phyloP scores from a whole-genome alignment of 2,329 filamentous ascomycete genomes.

The Coniochaeta hoffmannii region DNA sequence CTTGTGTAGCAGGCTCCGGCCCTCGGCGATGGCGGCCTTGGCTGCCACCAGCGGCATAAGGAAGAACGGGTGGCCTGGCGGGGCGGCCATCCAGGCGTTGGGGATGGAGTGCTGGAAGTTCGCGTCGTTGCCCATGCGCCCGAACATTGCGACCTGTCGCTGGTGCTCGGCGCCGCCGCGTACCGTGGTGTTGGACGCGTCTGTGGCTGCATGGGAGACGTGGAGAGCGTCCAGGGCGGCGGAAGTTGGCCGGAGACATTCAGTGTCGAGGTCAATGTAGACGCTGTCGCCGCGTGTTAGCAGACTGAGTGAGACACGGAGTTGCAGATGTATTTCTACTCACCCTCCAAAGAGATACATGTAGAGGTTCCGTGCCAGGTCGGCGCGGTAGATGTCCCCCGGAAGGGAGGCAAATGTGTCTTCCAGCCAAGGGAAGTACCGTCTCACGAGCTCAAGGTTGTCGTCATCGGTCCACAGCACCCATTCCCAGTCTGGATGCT shows the following conservation, averaged over 20 bases:
- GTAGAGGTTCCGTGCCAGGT: slow-evolving; percentile 24
- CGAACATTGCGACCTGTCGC: slow-evolving; percentile 20
- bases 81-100: slow-evolving; percentile 28
- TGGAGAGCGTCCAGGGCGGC: slow-evolving; percentile 5
- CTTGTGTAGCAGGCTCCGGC: slow-evolving; percentile 1
- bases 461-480: slow-evolving; percentile 29
- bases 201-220: too few relatives aligned
- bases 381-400: slow-evolving; percentile 23
- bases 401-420: slow-evolving; percentile 20
- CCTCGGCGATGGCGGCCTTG: slow-evolving; percentile 1
- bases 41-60: slow-evolving; percentile 17
- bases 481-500: slow-evolving; percentile 26
- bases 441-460: slow-evolving; percentile 23
- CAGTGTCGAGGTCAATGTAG: slow-evolving; percentile 24
- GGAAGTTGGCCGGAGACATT: slow-evolving; percentile 18
- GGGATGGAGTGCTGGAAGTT: slow-evolving; percentile 23
- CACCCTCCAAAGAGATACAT: slow-evolving; percentile 29
- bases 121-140: slow-evolving; percentile 22
- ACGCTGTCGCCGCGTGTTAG: slow-evolving; percentile 10
- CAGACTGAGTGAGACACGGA: slow-evolving; percentile 4
- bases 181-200: too few relatives aligned
- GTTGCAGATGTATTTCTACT: too few relatives aligned
- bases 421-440: slow-evolving; percentile 23
- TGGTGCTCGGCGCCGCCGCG: slow-evolving; percentile 7
- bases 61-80: slow-evolving; percentile 26